A percentile compares a stretch with the other conserved stretches of the same genome.
Evolutionary conservation across 208 protist genomes (phyloP).

Genomic region (Acanthamoeba quina): DNA sequence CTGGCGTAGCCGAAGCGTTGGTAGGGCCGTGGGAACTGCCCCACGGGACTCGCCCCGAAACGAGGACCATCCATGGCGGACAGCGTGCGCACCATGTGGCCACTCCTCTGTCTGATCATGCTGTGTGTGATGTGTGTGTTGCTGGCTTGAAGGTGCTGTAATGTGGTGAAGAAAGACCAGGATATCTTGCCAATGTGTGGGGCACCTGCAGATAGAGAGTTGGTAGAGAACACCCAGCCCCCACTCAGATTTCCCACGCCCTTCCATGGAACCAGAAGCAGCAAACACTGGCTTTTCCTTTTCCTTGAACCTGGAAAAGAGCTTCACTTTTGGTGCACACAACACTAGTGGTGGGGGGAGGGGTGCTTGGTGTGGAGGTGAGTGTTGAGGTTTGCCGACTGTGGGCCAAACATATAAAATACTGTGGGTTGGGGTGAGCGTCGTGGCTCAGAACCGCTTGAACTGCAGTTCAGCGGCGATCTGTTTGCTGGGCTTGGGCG

Average conservation of each 20-base stretch:
- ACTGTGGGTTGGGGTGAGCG: not conserved
- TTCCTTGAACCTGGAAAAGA: not conserved
- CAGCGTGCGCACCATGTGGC: slow-evolving; percentile 10
- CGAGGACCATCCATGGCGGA: not conserved
- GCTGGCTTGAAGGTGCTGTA: not conserved
- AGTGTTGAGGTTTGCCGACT: too few relatives aligned
- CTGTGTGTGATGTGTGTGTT: not conserved
- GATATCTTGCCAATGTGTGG: not conserved
- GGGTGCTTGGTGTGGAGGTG: too few relatives aligned
- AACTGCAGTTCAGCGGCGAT: slow-evolving; percentile 16
- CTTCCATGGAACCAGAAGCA: not conserved
- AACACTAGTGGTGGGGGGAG: not conserved
- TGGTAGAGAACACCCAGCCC: not conserved
- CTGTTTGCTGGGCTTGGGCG: not conserved
- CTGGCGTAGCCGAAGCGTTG: not conserved
- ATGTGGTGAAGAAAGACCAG: too few relatives aligned
- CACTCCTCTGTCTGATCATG: slow-evolving; percentile 32
- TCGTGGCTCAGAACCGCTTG: not conserved
- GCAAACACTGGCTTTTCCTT: not conserved
- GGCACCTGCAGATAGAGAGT: not conserved
- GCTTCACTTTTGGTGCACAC: too few relatives aligned
- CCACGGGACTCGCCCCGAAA: not conserved
- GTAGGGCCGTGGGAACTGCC: not conserved
- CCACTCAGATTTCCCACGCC: not conserved
- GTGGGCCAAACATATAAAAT: not conserved